Evolutionary conservation across 2,329 filamentous ascomycete genomes (phyloP).

Genomic region (Myriosclerotinia duriaeana): DNA sequence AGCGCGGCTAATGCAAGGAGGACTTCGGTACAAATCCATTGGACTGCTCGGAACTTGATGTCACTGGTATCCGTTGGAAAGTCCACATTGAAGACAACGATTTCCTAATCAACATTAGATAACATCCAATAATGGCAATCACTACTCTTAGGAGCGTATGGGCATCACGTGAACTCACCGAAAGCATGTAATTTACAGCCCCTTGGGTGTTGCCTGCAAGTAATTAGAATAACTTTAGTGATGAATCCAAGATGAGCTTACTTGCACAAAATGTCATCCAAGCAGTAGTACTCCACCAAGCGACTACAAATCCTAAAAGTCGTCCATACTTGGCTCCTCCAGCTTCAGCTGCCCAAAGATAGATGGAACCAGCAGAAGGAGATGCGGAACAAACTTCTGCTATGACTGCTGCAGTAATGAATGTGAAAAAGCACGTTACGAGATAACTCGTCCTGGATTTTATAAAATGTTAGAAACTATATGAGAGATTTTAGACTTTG

Average conservation of each 20-base stretch:
- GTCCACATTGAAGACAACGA: constrained; percentile 27
- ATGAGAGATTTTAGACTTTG: constrained; percentile 16
- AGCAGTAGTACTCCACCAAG: constrained; percentile 27
- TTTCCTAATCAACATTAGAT: constrained; percentile 20
- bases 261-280: constrained; percentile 28
- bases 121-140: background rate
- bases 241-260: constrained; percentile 5
- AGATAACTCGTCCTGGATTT: constrained; percentile 56
- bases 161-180: constrained; percentile 23
- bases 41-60: constrained; percentile 27
- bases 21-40: constrained; percentile 26
- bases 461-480: background rate
- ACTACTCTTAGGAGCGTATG: background rate
- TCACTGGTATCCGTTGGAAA: constrained; percentile 25
- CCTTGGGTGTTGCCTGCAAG: constrained; percentile 27
- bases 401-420: constrained; percentile 27
- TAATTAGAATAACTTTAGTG: background rate
- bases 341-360: constrained; percentile 27
- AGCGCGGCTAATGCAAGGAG: constrained; percentile 26
- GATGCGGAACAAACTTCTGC: constrained; percentile 28
- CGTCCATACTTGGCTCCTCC: constrained; percentile 26
- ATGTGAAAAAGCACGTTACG: constrained; percentile 26
- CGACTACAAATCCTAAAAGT: constrained; percentile 27
- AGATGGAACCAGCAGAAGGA: constrained; percentile 29
- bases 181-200: constrained; percentile 28